Evolutionary conservation across 164 flowering plant genomes (phyloP).

Genomic region (Aristolochia contorta): DNA sequence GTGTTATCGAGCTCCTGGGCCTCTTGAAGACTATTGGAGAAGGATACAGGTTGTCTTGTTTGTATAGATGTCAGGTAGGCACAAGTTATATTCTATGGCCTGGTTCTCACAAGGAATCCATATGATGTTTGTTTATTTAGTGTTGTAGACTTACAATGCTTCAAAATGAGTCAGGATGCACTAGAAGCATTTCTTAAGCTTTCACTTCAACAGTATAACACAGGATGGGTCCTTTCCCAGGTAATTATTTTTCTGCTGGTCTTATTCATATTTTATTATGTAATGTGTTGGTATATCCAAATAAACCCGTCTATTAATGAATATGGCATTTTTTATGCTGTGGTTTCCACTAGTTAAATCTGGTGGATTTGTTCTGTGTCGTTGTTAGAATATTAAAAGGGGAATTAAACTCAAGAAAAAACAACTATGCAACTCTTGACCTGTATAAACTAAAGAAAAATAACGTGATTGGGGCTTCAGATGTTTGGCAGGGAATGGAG

Average conservation of each 20-base stretch:
- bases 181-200: constrained; percentile 66
- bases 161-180: constrained; percentile 57
- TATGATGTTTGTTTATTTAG: not conserved
- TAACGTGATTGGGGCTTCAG: no score
- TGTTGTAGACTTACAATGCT: not conserved
- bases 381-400: no score
- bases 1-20: constrained; percentile 55
- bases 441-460: no score
- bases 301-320: not conserved
- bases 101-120: not conserved
- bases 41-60: constrained; percentile 64
- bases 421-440: no score
- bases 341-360: no score
- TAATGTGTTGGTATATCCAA: not conserved
- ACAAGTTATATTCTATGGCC: not conserved
- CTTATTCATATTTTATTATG: not conserved
- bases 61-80: constrained; percentile 79
- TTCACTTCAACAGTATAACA: constrained; percentile 75
- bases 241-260: constrained; percentile 19
- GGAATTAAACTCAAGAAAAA: no score
- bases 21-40: constrained; percentile 79
- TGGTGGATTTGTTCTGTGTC: no score
- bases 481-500: no score
- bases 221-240: constrained; percentile 99
- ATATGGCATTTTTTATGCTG: no score